Evolutionary conservation across 352 stramenopile species (phyloP).

Genomic region (Chrysophaeum taylorii): DNA sequence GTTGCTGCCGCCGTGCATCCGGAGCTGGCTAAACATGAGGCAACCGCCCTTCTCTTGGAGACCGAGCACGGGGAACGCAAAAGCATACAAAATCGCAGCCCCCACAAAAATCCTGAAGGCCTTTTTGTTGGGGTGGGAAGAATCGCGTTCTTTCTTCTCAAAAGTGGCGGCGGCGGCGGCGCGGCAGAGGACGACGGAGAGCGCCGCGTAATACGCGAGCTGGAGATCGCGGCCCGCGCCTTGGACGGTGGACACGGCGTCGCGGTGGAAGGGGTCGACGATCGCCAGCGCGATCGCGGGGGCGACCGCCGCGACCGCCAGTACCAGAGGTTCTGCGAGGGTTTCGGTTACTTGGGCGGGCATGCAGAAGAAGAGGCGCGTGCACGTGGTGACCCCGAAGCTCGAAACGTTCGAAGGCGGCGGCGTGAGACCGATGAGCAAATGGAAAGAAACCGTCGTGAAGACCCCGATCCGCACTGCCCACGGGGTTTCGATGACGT

Average conservation of each 20-base stretch:
- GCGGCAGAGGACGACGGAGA: too few relatives aligned
- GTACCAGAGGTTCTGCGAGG: neutral
- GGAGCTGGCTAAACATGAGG: slow-evolving; percentile 13
- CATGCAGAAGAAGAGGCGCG: neutral
- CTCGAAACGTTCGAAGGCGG: slow-evolving; percentile 4
- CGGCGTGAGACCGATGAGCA: neutral
- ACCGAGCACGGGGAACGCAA: slow-evolving; percentile 5
- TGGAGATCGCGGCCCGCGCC: too few relatives aligned
- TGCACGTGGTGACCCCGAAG: neutral
- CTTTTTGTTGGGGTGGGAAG: too few relatives aligned
- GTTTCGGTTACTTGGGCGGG: too few relatives aligned
- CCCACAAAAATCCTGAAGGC: neutral
- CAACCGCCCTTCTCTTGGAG: neutral
- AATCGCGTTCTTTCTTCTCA: too few relatives aligned
- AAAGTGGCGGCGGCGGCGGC: too few relatives aligned
- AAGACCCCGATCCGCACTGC: neutral
- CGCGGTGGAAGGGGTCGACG: neutral
- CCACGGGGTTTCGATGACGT: too few relatives aligned
- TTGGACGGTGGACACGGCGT: too few relatives aligned
- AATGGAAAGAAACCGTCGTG: neutral
- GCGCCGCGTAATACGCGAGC: too few relatives aligned
- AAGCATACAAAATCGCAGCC: neutral
- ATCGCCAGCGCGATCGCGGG: neutral
- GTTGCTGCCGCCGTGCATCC: neutral
- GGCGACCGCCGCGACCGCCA: neutral